These are phyloP conservation scores for Fomitopsis pinicola DNA, from an alignment of 1,284 basidiomycete species.

Conservation along the genomic window DNA sequence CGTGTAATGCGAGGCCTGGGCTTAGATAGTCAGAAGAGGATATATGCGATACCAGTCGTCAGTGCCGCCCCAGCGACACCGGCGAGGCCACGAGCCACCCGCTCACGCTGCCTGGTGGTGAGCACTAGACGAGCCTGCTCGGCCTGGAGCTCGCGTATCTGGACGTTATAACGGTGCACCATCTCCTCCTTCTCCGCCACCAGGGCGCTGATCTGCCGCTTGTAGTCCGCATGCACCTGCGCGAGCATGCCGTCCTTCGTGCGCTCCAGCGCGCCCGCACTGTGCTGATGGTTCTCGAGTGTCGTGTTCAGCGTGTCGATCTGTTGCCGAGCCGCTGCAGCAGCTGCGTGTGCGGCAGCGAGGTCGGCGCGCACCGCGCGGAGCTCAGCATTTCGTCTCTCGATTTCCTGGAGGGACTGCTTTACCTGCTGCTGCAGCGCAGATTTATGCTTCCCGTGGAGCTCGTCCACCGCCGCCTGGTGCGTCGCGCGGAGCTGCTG, in stretches of 20 bases:
- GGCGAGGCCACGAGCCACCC: background rate
- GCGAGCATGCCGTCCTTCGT: conserved; percentile 1
- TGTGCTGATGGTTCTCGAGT: background rate
- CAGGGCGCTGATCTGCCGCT: conserved; percentile 51
- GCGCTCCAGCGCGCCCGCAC: background rate
- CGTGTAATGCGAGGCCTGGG: background rate
- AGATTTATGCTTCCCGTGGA: background rate
- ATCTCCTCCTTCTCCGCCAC: conserved; percentile 56
- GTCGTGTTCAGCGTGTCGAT: background rate
- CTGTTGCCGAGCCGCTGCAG: background rate
- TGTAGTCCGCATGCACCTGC: conserved; percentile 26
- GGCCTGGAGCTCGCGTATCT: conserved; percentile 71
- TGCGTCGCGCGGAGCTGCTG: conserved; percentile 49
- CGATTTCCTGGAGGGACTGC: conserved; percentile 4
- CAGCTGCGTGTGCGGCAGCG: background rate
- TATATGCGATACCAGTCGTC: background rate
- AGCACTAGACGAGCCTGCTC: conserved; percentile 49
- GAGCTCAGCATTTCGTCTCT: conserved; percentile 4
- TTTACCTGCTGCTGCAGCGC: conserved; percentile 4
- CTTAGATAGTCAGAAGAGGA: background rate
- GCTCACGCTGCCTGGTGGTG: background rate
- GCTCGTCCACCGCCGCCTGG: conserved; percentile 5
- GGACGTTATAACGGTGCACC: conserved; percentile 78
- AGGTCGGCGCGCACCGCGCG: conserved; percentile 1
- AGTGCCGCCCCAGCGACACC: background rate